These are phyloP conservation scores for Xylaria acuta DNA, from an alignment of 495 filamentous ascomycete species.

Conservation along the genomic window DNA sequence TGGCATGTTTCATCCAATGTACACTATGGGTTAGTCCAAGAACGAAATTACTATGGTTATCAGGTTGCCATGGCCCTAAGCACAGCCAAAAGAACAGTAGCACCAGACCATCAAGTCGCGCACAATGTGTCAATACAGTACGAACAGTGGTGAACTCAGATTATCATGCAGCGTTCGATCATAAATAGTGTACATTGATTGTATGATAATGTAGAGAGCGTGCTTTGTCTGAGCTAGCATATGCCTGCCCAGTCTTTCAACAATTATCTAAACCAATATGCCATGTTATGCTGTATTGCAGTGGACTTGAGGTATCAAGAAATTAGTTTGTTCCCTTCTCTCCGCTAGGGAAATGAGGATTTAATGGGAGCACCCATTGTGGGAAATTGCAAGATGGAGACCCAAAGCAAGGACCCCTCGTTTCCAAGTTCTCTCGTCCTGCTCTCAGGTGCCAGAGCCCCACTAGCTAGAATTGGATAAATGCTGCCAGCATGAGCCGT, in stretches of 20 bases:
- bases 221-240: not conserved
- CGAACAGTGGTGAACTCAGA: not conserved
- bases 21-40: not conserved
- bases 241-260: not conserved
- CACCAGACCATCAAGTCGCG: not conserved
- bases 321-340: not conserved
- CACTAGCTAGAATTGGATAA: constrained; percentile 9
- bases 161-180: not conserved
- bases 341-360: constrained; percentile 10
- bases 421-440: constrained; percentile 18
- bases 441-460: constrained; percentile 1
- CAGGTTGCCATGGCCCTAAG: not conserved
- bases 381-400: constrained; percentile 25
- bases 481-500: constrained; percentile 5
- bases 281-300: not conserved
- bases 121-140: not conserved
- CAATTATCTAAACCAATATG: not conserved
- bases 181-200: not conserved
- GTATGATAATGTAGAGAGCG: not conserved
- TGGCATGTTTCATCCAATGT: constrained; percentile 1
- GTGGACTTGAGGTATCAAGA: not conserved
- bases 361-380: constrained; percentile 10
- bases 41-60: not conserved
- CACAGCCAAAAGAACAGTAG: not conserved
- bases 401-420: constrained; percentile 10